Base-by-base conservation (phyloP, 1,284 basidiomycete genomes). In the Ustilago shanxiensis region DNA sequence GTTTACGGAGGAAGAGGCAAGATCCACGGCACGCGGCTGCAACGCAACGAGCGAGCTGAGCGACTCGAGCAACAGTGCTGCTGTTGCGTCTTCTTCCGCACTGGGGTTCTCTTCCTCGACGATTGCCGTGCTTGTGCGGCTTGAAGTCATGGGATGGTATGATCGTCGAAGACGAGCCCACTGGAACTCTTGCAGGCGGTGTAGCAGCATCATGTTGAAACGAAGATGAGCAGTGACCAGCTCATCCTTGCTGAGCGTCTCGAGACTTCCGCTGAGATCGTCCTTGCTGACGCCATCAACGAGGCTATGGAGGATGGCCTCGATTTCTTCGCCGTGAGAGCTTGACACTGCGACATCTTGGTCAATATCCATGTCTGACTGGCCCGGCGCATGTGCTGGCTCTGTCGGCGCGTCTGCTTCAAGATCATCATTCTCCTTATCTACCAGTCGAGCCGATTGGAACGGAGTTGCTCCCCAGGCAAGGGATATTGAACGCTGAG, bases 171-270 rank as follows among this genome's bases (percentile, higher is more conserved):
- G 56, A 13, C 81, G 72, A 16, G 76, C 69, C 81, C 81, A 83
- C 47, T 83, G 81, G n/a, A 77, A 68, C 49, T 79, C 74, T 58
- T 83, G 81, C 61, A 83, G 65, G n/a, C 72, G 69, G 24, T 74
- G 71, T 11, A 82, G 55, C 24, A 77, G 63, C 64, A 66, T 69
- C 58, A 64, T 61, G 66, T 81, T 81, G 57, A 67, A 75, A 26
- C 64, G 68, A 8, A 79, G 69, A 52, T 72, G 70, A 20, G 57
- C 57, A 0, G 60, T 66, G 26, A 82, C 51, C 28, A 62, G 58
- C 45, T 72, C 72, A 26, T 80, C 80, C 45, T 65, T 47, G 13
- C 69, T 67, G n/a, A 82, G 77, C 47, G 47, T 60, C 10, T 57
- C 52, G 18, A 79, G 33, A 18, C 69, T 78, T 26, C 55, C 49